Conservation (phyloP, 2,329 filamentous ascomycete genomes). For the Apiospora kogelbergensis region DNA sequence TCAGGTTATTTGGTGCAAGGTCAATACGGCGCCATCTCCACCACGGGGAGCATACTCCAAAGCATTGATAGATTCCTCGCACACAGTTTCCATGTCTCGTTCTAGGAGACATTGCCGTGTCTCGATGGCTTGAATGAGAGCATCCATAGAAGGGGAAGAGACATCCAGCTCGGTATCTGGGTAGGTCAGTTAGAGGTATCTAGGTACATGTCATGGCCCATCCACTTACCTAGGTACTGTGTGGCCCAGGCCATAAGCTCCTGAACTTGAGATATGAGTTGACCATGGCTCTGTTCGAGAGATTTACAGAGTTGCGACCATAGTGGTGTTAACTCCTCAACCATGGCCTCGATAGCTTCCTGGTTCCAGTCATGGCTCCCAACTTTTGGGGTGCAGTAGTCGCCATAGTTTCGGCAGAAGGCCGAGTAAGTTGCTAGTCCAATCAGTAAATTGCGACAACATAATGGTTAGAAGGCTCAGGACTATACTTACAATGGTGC, state of each 20-base stretch:
- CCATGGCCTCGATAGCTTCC: constrained; percentile 42
- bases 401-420: constrained; percentile 42
- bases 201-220: not conserved
- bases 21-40: not conserved
- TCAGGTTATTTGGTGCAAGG: not conserved
- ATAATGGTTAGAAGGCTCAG: fast-evolving
- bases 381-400: constrained; percentile 27
- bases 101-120: constrained; percentile 27
- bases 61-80: constrained; percentile 22
- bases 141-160: not conserved
- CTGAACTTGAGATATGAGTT: not conserved
- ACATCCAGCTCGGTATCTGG: not conserved
- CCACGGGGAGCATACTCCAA: not conserved
- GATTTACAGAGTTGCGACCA: constrained; percentile 30
- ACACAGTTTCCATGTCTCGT: constrained; percentile 25
- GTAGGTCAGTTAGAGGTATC: not conserved
- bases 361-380: constrained; percentile 44
- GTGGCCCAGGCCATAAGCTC: not conserved
- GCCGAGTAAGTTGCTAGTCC: constrained; percentile 31
- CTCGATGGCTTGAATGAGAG: constrained; percentile 27
- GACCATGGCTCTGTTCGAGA: constrained; percentile 10
- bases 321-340: constrained; percentile 26
- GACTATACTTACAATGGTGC: not conserved
- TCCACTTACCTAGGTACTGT: not conserved
- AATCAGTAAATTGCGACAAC: not conserved